A percentile compares a stretch with the other conserved stretches of the same genome.
Evolutionary conservation across 768 basidiomycete genomes (phyloP).

Genomic region (Filobasidium floriforme): DNA sequence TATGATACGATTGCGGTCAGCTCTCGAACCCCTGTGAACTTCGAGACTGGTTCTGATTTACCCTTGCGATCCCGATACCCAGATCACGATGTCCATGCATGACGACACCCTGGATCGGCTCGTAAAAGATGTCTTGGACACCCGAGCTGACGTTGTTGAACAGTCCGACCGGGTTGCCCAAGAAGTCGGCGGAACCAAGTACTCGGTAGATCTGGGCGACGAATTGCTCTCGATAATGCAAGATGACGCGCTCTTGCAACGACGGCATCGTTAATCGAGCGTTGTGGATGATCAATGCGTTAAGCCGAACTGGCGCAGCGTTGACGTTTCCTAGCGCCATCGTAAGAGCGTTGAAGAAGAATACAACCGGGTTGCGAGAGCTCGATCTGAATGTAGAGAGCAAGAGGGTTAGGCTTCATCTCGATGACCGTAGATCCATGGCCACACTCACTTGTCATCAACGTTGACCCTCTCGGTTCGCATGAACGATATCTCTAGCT

Average conservation of each 20-base stretch:
- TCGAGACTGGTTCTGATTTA: conserved; percentile 36
- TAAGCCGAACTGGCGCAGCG: conserved; percentile 86
- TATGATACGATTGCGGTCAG: too few species aligned
- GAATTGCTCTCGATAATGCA: conserved; percentile 90
- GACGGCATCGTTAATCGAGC: conserved; percentile 80
- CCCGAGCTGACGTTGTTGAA: conserved; percentile 98
- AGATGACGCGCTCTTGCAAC: conserved; percentile 70
- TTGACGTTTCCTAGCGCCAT: conserved; percentile 98
- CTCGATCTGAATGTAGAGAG: conserved; percentile 28
- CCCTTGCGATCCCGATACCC: conserved; percentile 90
- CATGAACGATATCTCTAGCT: conserved; percentile 90
- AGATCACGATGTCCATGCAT: conserved; percentile 93
- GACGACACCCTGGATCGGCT: conserved; percentile 92
- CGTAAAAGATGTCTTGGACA: conserved; percentile 96
- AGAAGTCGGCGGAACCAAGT: conserved; percentile 92
- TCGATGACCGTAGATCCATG: conserved; percentile 48
- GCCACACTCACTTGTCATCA: conserved; percentile 66
- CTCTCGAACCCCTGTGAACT: too few species aligned
- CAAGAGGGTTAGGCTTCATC: conserved; percentile 44
- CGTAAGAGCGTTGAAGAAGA: conserved; percentile 85
- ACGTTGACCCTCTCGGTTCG: conserved; percentile 86
- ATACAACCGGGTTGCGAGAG: conserved; percentile 77
- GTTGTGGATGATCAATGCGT: conserved; percentile 87
- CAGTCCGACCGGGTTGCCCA: conserved; percentile 71
- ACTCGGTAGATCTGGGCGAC: conserved; percentile 91